Evolutionary conservation across 2,329 filamentous ascomycete species (phyloP), one percentile per base, ranked within the genome.

Genomic region (Sporothrix pallida): DNA sequence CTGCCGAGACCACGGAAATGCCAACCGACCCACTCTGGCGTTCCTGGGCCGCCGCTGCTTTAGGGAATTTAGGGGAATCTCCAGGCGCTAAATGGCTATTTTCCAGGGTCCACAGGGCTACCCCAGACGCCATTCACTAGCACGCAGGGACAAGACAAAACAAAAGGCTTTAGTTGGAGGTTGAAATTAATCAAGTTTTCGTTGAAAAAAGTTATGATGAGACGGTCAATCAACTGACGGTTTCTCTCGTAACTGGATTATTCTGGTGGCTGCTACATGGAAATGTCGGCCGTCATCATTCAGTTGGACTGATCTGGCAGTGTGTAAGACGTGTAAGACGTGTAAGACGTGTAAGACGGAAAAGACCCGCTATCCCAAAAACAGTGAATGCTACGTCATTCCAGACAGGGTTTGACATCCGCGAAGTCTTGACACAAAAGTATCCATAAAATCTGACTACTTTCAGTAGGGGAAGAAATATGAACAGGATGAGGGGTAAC

Each of bases 1-100:
- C 13, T 48, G 37, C 62, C 62, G 62, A 67, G 10, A 13, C 23
- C 12, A 23, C 65, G 65, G 65, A 69, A 37, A 56, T 70, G 13
- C 56, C 26, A 26, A 26, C 23, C 54, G 50, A 48, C 37, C 42
- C 62, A 69, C 65, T 52, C 46, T 54, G 52, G 2, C 5, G 17
- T 48, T 15, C 13, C 3, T 7, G 48, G 13, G 1, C 12, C 31
- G 3, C 31, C 7, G 7, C 31, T 7, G 7, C 7, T 37, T 37
- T 7, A 52, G 48, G 23, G 23, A 26, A 26, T 26, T 26, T 26
- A 26, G 23, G 23, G 23, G 48, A 52, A 7, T 50, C 13, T 15
- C 13, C 48, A 56, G 20, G 52, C 1, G 20, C 52, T 23, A 56
- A 10, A n/a, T 17, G 13, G 48, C 13, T 15, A 6, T 15, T 52